These are phyloP conservation scores for Mucor indicus DNA, from an alignment of 371 early-diverging fungal species.

Conservation along the genomic window DNA sequence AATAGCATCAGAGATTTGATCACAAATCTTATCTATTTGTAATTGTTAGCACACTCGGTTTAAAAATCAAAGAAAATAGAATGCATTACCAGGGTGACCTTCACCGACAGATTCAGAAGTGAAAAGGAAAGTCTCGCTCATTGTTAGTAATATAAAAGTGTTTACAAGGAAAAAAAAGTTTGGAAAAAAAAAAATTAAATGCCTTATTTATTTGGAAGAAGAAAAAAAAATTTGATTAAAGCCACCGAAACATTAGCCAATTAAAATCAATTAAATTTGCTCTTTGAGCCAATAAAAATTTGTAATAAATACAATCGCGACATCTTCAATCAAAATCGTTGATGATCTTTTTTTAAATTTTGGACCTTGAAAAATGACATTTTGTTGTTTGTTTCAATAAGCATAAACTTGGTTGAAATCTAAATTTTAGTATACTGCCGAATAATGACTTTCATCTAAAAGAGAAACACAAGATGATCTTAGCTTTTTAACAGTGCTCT, in stretches of 20 bases:
- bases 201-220: background rate
- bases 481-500: background rate
- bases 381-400: too few species aligned
- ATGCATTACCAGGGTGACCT: conserved; percentile 91
- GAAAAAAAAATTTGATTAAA: conserved; percentile 11
- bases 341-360: too few species aligned
- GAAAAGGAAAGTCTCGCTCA: conserved; percentile 86
- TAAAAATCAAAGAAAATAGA: background rate
- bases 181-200: background rate
- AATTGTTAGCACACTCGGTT: background rate
- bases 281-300: conserved; percentile 13
- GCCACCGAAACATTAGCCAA: conserved; percentile 12
- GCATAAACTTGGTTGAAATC: too few species aligned
- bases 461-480: background rate
- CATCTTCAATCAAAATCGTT: conserved; percentile 17
- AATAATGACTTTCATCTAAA: background rate
- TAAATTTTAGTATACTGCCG: too few species aligned
- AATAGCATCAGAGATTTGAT: conserved; percentile 98
- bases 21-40: conserved; percentile 96
- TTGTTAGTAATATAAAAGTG: conserved; percentile 3
- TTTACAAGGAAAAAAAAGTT: conserved; percentile 1
- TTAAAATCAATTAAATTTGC: conserved; percentile 1
- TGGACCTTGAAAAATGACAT: conserved; percentile 1
- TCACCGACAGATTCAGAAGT: conserved; percentile 99
- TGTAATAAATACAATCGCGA: conserved; percentile 14